phyloP scores from a whole-genome alignment of 1,284 basidiomycete genomes.

The Termitomyces sp. region DNA sequence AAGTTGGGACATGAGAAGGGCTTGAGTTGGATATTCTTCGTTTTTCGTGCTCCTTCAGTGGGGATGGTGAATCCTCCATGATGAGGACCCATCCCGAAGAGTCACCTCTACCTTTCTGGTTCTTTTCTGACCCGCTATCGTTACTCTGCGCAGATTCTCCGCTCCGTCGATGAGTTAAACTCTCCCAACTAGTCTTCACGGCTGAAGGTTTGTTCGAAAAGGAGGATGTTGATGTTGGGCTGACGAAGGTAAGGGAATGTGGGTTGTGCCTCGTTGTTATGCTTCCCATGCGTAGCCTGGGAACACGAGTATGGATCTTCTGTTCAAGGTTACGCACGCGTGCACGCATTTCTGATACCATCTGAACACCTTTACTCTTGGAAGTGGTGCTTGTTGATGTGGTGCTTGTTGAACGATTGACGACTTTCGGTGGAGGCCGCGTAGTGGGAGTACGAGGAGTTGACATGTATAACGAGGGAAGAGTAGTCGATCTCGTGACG shows the following conservation, averaged over 20 bases:
- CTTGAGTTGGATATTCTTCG: slow-evolving; percentile 63
- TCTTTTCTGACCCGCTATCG: slow-evolving; percentile 35
- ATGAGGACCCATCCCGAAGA: slow-evolving; percentile 77
- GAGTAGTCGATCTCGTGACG: slow-evolving; percentile 53
- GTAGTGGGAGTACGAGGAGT: slow-evolving; percentile 41
- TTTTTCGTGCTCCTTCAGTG: slow-evolving; percentile 51
- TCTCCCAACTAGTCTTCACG: slow-evolving; percentile 37
- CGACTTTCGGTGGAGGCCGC: slow-evolving; percentile 40
- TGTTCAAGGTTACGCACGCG: slow-evolving; percentile 75
- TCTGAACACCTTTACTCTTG: slow-evolving; percentile 76
- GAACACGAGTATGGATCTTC: slow-evolving; percentile 80
- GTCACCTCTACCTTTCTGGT: slow-evolving; percentile 44
- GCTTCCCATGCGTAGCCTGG: slow-evolving; percentile 72
- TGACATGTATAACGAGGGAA: slow-evolving; percentile 43
- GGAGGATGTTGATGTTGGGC: slow-evolving; percentile 29
- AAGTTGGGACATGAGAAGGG: slow-evolving; percentile 40
- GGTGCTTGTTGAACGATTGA: slow-evolving; percentile 36
- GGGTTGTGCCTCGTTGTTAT: slow-evolving; percentile 46
- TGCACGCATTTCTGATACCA: slow-evolving; percentile 85
- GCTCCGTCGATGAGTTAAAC: slow-evolving; percentile 32
- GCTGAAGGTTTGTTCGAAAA: slow-evolving; percentile 33
- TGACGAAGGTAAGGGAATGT: slow-evolving; percentile 31
- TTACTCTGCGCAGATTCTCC: slow-evolving; percentile 38
- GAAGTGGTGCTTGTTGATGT: slow-evolving; percentile 45
- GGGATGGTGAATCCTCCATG: slow-evolving; percentile 78